phyloP scores from a whole-genome alignment of 2,329 filamentous ascomycete genomes.

The Diaporthe citri region DNA sequence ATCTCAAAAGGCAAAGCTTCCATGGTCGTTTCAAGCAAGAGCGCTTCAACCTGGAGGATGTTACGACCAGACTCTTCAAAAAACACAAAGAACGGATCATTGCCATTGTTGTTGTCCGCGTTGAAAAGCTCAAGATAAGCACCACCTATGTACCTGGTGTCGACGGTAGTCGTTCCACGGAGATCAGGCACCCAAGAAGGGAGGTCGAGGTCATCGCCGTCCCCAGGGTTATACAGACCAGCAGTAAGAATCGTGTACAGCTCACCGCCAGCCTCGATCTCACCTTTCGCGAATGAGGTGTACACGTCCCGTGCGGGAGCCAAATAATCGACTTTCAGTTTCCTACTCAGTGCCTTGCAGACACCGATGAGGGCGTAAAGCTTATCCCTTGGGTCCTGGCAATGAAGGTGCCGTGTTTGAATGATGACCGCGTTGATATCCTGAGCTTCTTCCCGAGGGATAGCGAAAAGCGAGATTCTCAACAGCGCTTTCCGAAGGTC shows the following conservation, averaged over 20 bases:
- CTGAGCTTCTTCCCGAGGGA: background rate
- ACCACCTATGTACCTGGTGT: background rate
- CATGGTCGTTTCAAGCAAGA: background rate
- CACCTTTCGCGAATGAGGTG: background rate
- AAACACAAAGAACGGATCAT: background rate
- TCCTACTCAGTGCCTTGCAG: background rate
- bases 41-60: background rate
- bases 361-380: background rate
- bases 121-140: background rate
- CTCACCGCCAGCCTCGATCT: background rate
- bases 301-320: background rate
- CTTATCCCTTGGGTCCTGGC: background rate
- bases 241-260: background rate
- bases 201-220: background rate
- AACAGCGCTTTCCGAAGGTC: background rate
- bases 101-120: background rate
- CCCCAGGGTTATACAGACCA: background rate
- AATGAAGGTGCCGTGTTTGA: background rate
- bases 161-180: background rate
- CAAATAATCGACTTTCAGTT: background rate
- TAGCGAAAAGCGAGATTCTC: background rate
- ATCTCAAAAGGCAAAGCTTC: background rate
- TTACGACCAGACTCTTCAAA: background rate
- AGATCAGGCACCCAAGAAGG: constrained; percentile 9
- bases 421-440: background rate